Evolutionary conservation across 257 asterid genomes (phyloP), one percentile per base, ranked within the genome.

Genomic region (Vinca minor): DNA sequence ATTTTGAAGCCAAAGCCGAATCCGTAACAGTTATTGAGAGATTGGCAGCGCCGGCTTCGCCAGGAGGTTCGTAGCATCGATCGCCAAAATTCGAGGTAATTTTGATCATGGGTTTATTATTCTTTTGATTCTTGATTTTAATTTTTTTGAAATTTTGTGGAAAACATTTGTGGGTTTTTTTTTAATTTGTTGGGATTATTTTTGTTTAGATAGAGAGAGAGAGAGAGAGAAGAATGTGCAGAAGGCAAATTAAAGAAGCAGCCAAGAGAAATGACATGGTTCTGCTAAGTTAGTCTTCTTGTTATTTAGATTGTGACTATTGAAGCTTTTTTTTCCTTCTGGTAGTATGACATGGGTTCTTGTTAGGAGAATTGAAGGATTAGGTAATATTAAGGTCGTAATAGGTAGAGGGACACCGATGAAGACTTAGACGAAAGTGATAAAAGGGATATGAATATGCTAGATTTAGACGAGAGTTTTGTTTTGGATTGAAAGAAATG

Each of bases 21-120:
- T 38, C 96, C 96, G 3, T 95, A 89, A 76, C 96, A 89, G 69
- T 61, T 87, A 68, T 81, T 87, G 54, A 77, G 97, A 64, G 97
- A 89, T 76, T 92, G 98, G 96, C 96, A 89, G 78, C 96, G 96
- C 66, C 91, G 96, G 53, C 94, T 93, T 56, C 94, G 97, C 47
- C 97, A 87, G 72, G 98, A 92, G 77, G 78, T 87, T 67, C 97
- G 96, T 44, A 84, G 76, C 63, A 85, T 92, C 76, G 97, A 92
- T 71, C 98, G 98, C 64, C 95, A 92, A 80, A n/a, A 85, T 88
- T 64, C 85, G 95, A 85, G 96, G 98, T 91, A 14, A 46, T 28
- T 8, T 18, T n/a, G n/a, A n/a, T 62, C n/a, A n/a, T n/a, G n/a
- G n/a, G n/a, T 18, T 62, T 2, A 7, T 34, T 34, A 34, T 34